These are phyloP conservation scores for Phytophthora fragariae DNA, from an alignment of 352 stramenopile species.

Conservation along the genomic window DNA sequence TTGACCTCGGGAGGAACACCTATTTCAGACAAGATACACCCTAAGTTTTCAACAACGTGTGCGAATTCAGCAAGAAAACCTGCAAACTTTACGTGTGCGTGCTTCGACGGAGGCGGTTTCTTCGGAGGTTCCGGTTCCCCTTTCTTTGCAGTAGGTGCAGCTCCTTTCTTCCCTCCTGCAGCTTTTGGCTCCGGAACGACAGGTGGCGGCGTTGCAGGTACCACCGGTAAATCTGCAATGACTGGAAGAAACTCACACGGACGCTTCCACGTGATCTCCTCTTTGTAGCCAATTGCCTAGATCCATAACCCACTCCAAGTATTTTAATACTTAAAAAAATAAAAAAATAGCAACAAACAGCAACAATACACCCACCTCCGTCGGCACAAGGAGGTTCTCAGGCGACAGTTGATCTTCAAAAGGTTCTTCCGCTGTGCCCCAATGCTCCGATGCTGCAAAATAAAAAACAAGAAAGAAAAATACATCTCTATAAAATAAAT, in stretches of 20 bases:
- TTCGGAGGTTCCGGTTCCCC: slow-evolving; percentile 54
- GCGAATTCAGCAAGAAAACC: neutral
- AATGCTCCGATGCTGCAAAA: slow-evolving; percentile 53
- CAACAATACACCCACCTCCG: slow-evolving; percentile 16
- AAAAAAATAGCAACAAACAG: neutral
- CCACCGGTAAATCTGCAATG: slow-evolving; percentile 44
- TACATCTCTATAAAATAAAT: neutral
- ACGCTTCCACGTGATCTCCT: slow-evolving; percentile 64
- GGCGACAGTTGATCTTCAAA: slow-evolving; percentile 55
- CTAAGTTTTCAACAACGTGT: neutral
- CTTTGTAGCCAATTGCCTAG: neutral
- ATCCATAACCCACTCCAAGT: neutral
- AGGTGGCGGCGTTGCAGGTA: slow-evolving; percentile 17
- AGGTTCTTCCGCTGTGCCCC: slow-evolving; percentile 46
- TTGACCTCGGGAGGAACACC: slow-evolving; percentile 40
- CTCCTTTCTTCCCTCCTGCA: slow-evolving; percentile 39
- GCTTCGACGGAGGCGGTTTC: slow-evolving; percentile 47
- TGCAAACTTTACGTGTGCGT: slow-evolving; percentile 50
- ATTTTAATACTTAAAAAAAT: neutral
- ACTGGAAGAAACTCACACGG: slow-evolving; percentile 64
- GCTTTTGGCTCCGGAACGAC: slow-evolving; percentile 43
- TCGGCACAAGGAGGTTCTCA: slow-evolving; percentile 38
- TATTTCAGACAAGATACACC: slow-evolving; percentile 12
- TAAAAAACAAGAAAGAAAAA: too few species aligned
- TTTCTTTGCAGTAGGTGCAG: slow-evolving; percentile 26